phyloP scores from a whole-genome alignment of 805 yeast species.

The Kodamaea lidongshanica region DNA sequence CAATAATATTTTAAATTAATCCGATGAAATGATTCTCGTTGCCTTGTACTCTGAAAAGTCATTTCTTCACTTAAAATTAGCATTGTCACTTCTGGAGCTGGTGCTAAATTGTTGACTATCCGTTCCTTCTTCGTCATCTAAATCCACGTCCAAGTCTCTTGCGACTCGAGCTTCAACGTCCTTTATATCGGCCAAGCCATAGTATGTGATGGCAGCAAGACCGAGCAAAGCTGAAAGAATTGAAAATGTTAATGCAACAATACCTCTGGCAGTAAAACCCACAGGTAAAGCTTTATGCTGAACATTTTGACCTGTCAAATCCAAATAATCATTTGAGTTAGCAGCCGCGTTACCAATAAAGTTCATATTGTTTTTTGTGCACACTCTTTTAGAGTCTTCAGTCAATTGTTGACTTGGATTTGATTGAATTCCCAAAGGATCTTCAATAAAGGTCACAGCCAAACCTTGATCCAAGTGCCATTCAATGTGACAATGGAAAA shows the following conservation, averaged over 20 bases:
- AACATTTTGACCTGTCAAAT: constrained; percentile 68
- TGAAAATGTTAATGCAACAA: constrained; percentile 89
- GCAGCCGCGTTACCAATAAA: constrained; percentile 86
- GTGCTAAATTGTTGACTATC: constrained; percentile 10
- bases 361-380: constrained; percentile 51
- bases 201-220: constrained; percentile 64
- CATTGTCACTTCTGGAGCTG: constrained; percentile 5
- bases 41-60: too few relatives aligned
- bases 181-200: constrained; percentile 81
- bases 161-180: constrained; percentile 60
- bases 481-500: constrained; percentile 97
- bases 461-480: constrained; percentile 98
- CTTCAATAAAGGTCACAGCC: constrained; percentile 75
- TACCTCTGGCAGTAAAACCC: constrained; percentile 94
- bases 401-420: constrained; percentile 49
- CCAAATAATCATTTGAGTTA: constrained; percentile 53
- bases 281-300: constrained; percentile 65
- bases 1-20: too few relatives aligned
- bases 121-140: constrained; percentile 17
- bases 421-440: constrained; percentile 62
- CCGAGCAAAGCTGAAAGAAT: constrained; percentile 83
- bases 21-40: too few relatives aligned
- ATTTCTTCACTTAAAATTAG: too few relatives aligned
- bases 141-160: constrained; percentile 46
- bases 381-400: constrained; percentile 52